Base-by-base conservation (phyloP, 73 alveolate genomes). In the Paramecium pentaurelia region DNA sequence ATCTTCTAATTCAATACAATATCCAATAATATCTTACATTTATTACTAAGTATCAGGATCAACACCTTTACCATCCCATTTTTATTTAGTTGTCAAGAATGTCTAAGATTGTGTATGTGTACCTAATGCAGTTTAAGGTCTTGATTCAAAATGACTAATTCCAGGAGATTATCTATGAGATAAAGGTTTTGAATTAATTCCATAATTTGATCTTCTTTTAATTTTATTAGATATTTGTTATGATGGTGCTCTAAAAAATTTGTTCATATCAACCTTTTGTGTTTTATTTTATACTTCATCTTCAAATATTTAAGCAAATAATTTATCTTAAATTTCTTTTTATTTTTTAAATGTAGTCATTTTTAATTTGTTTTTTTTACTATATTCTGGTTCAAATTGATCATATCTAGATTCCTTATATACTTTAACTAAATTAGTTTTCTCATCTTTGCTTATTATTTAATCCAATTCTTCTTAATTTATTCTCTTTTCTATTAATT, bases 331-430 rank as follows among this genome's bases (percentile, higher is more conserved):
- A 25, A 49, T 47, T 25, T 80, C 71, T 36, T 80, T 40, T 64
- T 47, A 25, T 47, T 80, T 80, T 36, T 40, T 47, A 80, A 80
- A 45, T 20, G 73, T 47, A 22, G 77, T 49, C 91, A 80, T 80
- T 80, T 47, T 80, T 25, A 80, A 25, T 27, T 80, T 80, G 12
- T 49, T 47, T 77, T 42, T 45, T 49, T 47, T 80, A 30, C 58
- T 80, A 27, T 45, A 80, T 47, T 80, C 47, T 20, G 91, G 91
- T 47, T 80, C 91, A 27, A 80, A 80, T 42, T 80, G 27, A 80
- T 80, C 91, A 80, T 80, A 80, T 47, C 91, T 40, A 9, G 77
- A 44, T 47, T 80, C 91, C 12, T 80, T 80, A 18, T 80, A 80
- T 9, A 80, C 91, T 11, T 47, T 80, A 8, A 80, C 73, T 5